Evolutionary conservation across 208 protist genomes (phyloP).

Genomic region (Crithidia fasciculata): DNA sequence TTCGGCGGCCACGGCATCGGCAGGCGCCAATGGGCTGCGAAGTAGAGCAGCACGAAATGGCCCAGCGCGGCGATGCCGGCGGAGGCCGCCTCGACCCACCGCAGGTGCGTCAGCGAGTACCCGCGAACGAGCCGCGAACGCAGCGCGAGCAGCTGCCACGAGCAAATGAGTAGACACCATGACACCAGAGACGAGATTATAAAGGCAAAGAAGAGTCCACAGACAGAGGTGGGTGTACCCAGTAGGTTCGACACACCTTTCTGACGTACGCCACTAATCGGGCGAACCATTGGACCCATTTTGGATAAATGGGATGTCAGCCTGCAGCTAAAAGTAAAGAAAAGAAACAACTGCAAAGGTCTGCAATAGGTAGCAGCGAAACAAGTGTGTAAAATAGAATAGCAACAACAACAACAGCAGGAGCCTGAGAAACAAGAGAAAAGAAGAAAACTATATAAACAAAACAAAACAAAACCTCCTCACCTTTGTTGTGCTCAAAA

Average conservation of each 20-base stretch:
- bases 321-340: not conserved
- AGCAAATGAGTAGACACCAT: not conserved
- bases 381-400: not conserved
- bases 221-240: not conserved
- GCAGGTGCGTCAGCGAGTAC: not conserved
- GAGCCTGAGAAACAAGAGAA: not conserved
- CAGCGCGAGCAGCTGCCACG: constrained; percentile 9
- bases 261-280: not conserved
- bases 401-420: not conserved
- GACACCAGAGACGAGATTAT: not conserved
- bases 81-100: constrained; percentile 2
- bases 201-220: constrained; percentile 1
- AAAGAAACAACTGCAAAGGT: not conserved
- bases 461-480: not conserved
- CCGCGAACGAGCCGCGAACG: constrained; percentile 17
- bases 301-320: too few species aligned
- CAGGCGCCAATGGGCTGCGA: not conserved
- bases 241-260: not conserved
- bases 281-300: not conserved
- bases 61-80: not conserved
- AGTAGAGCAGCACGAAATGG: constrained; percentile 7
- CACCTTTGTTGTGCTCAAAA: too few species aligned
- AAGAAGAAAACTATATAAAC: not conserved
- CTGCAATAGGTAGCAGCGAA: not conserved
- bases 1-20: not conserved